phyloP scores from a whole-genome alignment of 148 eudicot genomes.

The Spergularia bocconei region DNA sequence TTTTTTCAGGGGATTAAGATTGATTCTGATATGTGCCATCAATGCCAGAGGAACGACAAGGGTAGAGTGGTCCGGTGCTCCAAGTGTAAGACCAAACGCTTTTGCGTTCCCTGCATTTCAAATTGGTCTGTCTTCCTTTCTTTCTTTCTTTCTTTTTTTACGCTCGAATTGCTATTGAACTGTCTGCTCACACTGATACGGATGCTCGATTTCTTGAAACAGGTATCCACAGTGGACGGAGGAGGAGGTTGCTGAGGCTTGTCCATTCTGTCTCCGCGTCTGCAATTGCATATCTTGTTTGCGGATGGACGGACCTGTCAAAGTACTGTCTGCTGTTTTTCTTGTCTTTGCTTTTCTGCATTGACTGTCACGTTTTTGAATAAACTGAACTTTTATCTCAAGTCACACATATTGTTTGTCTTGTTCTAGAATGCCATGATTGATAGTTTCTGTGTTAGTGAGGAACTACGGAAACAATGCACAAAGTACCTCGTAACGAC shows the following conservation, averaged over 20 bases:
- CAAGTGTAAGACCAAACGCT: slow-evolving; percentile 37
- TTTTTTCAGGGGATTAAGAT: slow-evolving; percentile 27
- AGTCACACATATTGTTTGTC: not conserved
- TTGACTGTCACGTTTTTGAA: not conserved
- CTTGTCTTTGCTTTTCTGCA: not conserved
- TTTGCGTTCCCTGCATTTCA: slow-evolving; percentile 37
- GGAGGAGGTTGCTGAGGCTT: slow-evolving; percentile 42
- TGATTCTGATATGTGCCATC: slow-evolving; percentile 23
- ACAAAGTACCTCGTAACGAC: slow-evolving; percentile 29
- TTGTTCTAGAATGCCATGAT: not conserved
- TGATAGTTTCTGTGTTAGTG: slow-evolving; percentile 6
- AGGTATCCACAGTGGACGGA: slow-evolving; percentile 57
- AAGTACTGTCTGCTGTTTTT: slow-evolving; percentile 7
- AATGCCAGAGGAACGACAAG: slow-evolving; percentile 38
- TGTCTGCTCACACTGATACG: not conserved
- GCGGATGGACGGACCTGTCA: slow-evolving; percentile 27
- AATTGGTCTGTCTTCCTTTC: slow-evolving; percentile 27
- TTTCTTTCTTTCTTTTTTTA: not conserved
- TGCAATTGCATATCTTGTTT: slow-evolving; percentile 65
- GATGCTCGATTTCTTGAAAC: not conserved
- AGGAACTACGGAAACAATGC: slow-evolving; percentile 28
- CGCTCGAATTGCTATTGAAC: too few relatives aligned
- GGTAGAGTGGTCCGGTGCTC: slow-evolving; percentile 44
- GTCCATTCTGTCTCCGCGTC: slow-evolving; percentile 51
- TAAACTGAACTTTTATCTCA: not conserved